A percentile compares a stretch with the other conserved stretches of the same genome.
Evolutionary conservation across 1,284 basidiomycete genomes (phyloP).

Genomic region (Meira nashicola): DNA sequence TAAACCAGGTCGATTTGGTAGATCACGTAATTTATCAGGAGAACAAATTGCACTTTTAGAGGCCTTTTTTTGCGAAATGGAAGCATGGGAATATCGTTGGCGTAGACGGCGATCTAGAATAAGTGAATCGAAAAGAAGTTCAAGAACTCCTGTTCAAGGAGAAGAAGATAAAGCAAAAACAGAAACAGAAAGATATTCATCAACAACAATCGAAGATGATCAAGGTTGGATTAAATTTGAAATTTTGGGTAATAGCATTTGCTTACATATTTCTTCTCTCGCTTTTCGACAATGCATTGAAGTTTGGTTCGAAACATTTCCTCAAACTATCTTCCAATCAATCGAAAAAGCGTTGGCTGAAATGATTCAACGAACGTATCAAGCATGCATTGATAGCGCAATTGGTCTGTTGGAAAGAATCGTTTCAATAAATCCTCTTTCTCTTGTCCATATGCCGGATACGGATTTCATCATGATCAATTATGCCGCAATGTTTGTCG

Average conservation of each 20-base stretch:
- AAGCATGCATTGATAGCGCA: conserved; percentile 28
- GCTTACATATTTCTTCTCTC: conserved; percentile 30
- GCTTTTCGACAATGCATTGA: conserved; percentile 28
- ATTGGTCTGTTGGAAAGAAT: conserved; percentile 25
- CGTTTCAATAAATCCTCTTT: conserved; percentile 18
- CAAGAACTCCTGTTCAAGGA: too few relatives aligned
- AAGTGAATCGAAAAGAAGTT: neutral
- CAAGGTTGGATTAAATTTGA: conserved; percentile 20
- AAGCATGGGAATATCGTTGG: conserved; percentile 6
- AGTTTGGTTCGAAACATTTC: neutral
- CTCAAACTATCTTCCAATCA: too few relatives aligned
- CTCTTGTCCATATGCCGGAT: conserved; percentile 30
- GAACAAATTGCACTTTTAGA: conserved; percentile 23
- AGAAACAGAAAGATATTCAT: too few relatives aligned
- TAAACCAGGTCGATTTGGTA: neutral
- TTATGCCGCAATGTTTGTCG: conserved; percentile 29
- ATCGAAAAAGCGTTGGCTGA: conserved; percentile 21
- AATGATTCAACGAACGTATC: conserved; percentile 27
- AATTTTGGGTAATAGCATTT: conserved; percentile 27
- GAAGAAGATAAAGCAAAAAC: too few relatives aligned
- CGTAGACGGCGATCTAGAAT: neutral
- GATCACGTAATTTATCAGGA: conserved; percentile 25
- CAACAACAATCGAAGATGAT: conserved; percentile 14
- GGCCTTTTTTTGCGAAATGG: conserved; percentile 22
- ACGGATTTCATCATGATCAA: conserved; percentile 31